Percentiles rank a stretch among this genome's conserved stretches.
Conservation (phyloP, 1,139 yeast species). For the Saccharomyces hybrid region DNA sequence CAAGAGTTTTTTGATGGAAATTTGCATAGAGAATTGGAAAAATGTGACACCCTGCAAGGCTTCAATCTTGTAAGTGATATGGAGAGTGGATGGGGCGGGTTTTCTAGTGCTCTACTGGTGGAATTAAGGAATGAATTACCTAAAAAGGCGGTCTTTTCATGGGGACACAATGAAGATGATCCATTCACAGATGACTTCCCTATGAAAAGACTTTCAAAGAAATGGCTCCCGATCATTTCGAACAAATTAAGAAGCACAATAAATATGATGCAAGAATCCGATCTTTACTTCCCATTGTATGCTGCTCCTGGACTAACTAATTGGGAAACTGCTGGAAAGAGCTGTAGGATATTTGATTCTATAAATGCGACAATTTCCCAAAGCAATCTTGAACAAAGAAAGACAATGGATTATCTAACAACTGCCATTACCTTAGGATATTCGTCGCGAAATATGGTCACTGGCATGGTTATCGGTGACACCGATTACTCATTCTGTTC, state of each 20-base stretch:
- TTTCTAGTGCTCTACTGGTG: constrained; percentile 44
- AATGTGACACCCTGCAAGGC: constrained; percentile 68
- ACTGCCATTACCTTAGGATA: constrained; percentile 19
- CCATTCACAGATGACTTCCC: constrained; percentile 12
- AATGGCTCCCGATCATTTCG: constrained; percentile 9
- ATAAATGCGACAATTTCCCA: constrained; percentile 17
- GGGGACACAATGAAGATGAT: constrained; percentile 40
- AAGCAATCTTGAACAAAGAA: constrained; percentile 11
- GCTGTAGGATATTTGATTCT: constrained; percentile 20
- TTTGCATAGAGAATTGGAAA: constrained; percentile 62
- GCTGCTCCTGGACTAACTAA: constrained; percentile 14
- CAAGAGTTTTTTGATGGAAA: constrained; percentile 49
- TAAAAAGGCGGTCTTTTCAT: constrained; percentile 50
- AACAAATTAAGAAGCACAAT: constrained; percentile 25
- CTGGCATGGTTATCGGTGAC: constrained; percentile 12
- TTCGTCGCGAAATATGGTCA: constrained; percentile 17
- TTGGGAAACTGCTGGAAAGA: constrained; percentile 26
- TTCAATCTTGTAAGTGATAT: constrained; percentile 58
- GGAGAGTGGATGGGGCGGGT: constrained; percentile 83
- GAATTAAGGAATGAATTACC: constrained; percentile 67
- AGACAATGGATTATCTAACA: constrained; percentile 17
- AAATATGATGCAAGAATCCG: constrained; percentile 21
- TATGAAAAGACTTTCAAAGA: constrained; percentile 8
- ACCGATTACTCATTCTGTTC: constrained; percentile 20
- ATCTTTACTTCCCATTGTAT: constrained; percentile 26